Base-by-base conservation (phyloP, 352 stramenopile genomes). In the Phytophthora megakarya region DNA sequence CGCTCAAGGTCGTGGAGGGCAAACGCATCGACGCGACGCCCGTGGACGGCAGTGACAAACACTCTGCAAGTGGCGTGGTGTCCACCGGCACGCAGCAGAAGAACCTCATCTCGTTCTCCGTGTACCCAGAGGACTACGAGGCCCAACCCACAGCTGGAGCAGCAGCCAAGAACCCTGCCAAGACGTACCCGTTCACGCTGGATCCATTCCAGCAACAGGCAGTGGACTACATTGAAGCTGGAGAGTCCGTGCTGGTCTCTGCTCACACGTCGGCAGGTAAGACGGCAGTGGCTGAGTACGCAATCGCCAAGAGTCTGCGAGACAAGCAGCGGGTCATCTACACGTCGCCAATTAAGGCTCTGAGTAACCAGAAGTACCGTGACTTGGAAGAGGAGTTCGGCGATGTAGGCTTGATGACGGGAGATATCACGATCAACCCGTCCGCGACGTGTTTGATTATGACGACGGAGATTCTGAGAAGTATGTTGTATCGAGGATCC, bases 341-440 rank as follows among this genome's bases (percentile, higher is more conserved):
- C 82, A 99, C 98, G 19, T 99, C 95, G 47, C 98, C 98, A 8
- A 99, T 99, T 82, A 99, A 99, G 69, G 98, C 97, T 33, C 76
- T 99, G 49, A 97, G 78, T 72, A 99, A 99, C 84, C 98, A 99
- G 76, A 99, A 99, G 76, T 99, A 99, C 84, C 81, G 97, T 22
- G 97, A 99, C 71, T 81, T 99, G 33, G 85, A 98, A 64, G 89
- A 92, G 79, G 91, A 96, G 65, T 95, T 96, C 56, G 81, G 84
- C 35, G 83, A 99, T 81, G 97, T 99, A 33, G 98, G 98, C 13
- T 78, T 99, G 6, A 99, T 99, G 96, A 99, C 98, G 6, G 98
- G 98, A 38, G 98, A 99, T 77, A 99, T 99, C 46, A 99, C 96
- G 19, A 99, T 99, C 80, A 99, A 99, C 78, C 97, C 98, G 25